A percentile compares a stretch with the other conserved stretches of the same genome.
phyloP scores from a whole-genome alignment of 179 eudicot genomes.

The Actinidia polygama region DNA sequence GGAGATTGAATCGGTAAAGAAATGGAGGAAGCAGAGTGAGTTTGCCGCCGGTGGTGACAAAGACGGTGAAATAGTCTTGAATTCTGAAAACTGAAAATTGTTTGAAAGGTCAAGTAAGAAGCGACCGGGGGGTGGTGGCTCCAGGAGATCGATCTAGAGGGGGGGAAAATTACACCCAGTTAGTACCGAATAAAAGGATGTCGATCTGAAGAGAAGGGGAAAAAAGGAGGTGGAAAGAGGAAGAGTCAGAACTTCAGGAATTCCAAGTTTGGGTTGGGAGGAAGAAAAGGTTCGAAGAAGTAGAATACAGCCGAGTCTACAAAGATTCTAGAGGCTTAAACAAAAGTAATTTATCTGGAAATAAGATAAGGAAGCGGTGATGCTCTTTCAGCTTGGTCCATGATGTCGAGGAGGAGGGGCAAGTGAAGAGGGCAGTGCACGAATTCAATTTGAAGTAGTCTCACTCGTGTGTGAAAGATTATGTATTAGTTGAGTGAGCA shows the following conservation, averaged over 20 bases:
- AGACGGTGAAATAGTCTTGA: constrained; percentile 55
- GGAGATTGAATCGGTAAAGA: constrained; percentile 82
- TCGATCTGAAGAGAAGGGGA: constrained; percentile 38
- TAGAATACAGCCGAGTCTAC: constrained; percentile 84
- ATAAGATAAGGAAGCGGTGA: too few relatives aligned
- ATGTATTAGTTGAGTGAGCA: too few relatives aligned
- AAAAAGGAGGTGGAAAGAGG: constrained; percentile 61
- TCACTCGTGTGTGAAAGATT: too few relatives aligned
- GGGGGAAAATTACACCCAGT: not conserved
- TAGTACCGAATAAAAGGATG: too few relatives aligned
- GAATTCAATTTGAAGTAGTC: too few relatives aligned
- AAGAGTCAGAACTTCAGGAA: constrained; percentile 56
- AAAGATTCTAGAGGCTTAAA: constrained; percentile 58
- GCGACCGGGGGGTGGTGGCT: constrained; percentile 61
- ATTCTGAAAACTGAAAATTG: constrained; percentile 59
- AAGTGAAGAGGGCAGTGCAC: too few relatives aligned
- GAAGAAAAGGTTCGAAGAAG: constrained; percentile 85
- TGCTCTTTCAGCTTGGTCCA: too few relatives aligned
- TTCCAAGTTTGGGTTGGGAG: constrained; percentile 78
- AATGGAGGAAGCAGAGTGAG: constrained; percentile 91
- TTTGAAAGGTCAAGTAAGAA: constrained; percentile 59
- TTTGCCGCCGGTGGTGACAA: constrained; percentile 45
- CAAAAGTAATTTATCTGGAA: not conserved
- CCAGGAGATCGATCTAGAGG: not conserved
- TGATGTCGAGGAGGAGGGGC: too few relatives aligned